These are phyloP conservation scores for Suillus americanus DNA, from an alignment of 768 basidiomycete species.

Conservation along the genomic window DNA sequence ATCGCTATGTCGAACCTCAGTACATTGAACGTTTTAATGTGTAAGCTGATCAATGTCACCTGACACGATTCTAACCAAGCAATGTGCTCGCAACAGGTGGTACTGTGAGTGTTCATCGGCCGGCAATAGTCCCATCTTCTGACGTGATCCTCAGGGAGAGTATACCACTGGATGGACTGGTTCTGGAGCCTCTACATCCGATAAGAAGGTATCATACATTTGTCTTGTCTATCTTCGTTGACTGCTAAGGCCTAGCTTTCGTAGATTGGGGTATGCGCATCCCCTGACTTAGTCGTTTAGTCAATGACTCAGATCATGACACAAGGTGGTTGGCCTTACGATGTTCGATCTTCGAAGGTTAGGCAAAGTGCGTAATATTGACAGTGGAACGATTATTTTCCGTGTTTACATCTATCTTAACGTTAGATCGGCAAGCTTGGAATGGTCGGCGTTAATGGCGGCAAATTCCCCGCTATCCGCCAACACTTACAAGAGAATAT, in stretches of 20 bases:
- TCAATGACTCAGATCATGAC: constrained; percentile 19
- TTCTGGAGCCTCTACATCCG: constrained; percentile 89
- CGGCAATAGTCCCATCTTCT: constrained; percentile 1
- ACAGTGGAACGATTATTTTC: not conserved
- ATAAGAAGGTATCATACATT: constrained; percentile 72
- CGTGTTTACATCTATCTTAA: constrained; percentile 13
- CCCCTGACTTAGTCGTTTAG: constrained; percentile 8
- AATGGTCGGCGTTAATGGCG: constrained; percentile 90
- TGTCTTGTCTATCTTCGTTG: not conserved
- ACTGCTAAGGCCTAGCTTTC: constrained; percentile 3
- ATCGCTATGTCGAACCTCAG: constrained; percentile 41
- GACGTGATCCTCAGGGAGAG: constrained; percentile 55
- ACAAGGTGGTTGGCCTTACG: constrained; percentile 83
- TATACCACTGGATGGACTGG: constrained; percentile 96
- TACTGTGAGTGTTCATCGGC: constrained; percentile 31
- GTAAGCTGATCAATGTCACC: constrained; percentile 39
- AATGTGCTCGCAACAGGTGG: constrained; percentile 39
- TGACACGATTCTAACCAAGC: not conserved
- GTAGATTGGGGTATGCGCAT: constrained; percentile 64
- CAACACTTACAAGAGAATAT: constrained; percentile 83
- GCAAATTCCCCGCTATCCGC: constrained; percentile 85
- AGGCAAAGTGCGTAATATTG: constrained; percentile 57
- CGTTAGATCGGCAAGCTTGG: constrained; percentile 64
- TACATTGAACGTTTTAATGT: constrained; percentile 78
- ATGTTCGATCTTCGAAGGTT: constrained; percentile 85